Percentiles rank a stretch among this genome's conserved stretches.
phyloP scores from a whole-genome alignment of 306 rosid species.

The Hippophae tibetana region DNA sequence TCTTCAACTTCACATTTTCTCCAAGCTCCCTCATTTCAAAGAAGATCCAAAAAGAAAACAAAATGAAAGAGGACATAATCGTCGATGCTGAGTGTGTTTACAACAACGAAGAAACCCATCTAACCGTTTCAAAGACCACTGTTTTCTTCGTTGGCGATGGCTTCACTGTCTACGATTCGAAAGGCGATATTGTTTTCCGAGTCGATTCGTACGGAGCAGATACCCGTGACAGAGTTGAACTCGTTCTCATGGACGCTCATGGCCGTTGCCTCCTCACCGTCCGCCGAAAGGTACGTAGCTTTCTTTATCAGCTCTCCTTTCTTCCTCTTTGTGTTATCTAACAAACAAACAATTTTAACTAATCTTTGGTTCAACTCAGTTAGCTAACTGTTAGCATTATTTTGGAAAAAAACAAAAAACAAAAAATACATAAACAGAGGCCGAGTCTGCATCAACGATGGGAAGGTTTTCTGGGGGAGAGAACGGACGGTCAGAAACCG shows the following conservation, averaged over 20 bases:
- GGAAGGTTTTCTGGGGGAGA: slow-evolving; percentile 86
- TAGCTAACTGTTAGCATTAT: slow-evolving; percentile 3
- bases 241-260: slow-evolving; percentile 77
- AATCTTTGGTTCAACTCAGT: background rate
- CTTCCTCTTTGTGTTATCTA: background rate
- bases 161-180: slow-evolving; percentile 62
- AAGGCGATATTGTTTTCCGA: slow-evolving; percentile 71
- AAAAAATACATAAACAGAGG: slow-evolving; percentile 29
- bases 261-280: slow-evolving; percentile 93
- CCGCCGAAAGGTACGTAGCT: slow-evolving; percentile 49
- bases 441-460: slow-evolving; percentile 91
- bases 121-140: slow-evolving; percentile 83
- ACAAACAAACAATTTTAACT: no score
- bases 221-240: slow-evolving; percentile 43
- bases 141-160: slow-evolving; percentile 78
- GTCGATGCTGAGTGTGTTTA: slow-evolving; percentile 40
- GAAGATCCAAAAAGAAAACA: background rate
- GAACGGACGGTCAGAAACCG: slow-evolving; percentile 64
- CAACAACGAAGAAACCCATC: slow-evolving; percentile 39
- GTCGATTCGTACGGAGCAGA: slow-evolving; percentile 73
- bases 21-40: background rate
- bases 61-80: slow-evolving; percentile 35
- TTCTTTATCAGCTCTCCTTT: background rate
- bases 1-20: no score
- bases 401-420: background rate